Percentiles rank a stretch among this genome's conserved stretches.
Conservation (phyloP, 2,329 filamentous ascomycete genomes). For the Clonostachys solani region DNA sequence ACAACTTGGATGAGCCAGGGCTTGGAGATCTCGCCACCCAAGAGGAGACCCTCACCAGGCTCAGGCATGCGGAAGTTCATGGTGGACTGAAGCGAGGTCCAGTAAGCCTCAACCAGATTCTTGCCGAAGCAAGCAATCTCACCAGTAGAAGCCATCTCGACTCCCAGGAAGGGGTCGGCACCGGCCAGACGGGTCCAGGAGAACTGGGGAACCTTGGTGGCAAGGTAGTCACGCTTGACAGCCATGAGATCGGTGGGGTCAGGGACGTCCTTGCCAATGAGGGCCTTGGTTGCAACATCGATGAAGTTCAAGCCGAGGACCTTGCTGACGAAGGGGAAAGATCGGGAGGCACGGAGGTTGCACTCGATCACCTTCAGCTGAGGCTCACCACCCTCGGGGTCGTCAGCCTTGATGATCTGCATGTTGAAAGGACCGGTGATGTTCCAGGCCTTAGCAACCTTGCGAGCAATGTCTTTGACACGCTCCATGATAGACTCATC, state of each 20-base stretch:
- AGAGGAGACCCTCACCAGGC: constrained; percentile 89
- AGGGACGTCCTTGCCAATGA: constrained; percentile 81
- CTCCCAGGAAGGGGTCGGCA: constrained; percentile 94
- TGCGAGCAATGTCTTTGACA: constrained; percentile 91
- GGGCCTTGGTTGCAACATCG: constrained; percentile 87
- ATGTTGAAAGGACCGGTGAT: constrained; percentile 99
- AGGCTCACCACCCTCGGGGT: constrained; percentile 69
- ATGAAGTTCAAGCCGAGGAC: constrained; percentile 97
- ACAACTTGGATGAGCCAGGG: constrained; percentile 73
- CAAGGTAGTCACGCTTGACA: constrained; percentile 83
- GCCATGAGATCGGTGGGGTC: constrained; percentile 85
- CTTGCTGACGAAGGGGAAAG: constrained; percentile 98
- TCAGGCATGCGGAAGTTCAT: constrained; percentile 99
- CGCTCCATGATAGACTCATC: constrained; percentile 75
- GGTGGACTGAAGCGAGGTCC: constrained; percentile 89
- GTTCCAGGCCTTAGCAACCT: constrained; percentile 94
- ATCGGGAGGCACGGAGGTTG: constrained; percentile 94
- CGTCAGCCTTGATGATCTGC: constrained; percentile 95
- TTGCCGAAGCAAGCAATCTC: constrained; percentile 99
- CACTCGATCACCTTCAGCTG: constrained; percentile 95
- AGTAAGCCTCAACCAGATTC: constrained; percentile 94
- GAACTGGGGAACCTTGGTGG: constrained; percentile 98
- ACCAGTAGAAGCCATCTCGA: constrained; percentile 95
- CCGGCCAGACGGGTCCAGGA: constrained; percentile 97
- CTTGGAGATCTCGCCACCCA: constrained; percentile 78